Base-by-base conservation (phyloP, 108 stramenopile genomes). In the Cyclotella cryptica region DNA sequence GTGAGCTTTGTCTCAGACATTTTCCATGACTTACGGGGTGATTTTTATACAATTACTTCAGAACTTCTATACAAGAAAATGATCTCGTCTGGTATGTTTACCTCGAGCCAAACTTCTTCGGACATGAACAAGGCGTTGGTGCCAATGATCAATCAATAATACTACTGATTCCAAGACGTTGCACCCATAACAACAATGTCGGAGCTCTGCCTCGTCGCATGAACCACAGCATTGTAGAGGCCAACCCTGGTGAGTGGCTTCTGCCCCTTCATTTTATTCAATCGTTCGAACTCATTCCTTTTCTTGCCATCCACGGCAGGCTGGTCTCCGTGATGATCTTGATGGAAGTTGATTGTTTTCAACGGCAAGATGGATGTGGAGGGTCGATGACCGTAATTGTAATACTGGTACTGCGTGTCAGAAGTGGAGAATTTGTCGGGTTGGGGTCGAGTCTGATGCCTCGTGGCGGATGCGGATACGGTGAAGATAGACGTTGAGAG, bases 141-240 rank as follows among this genome's bases (percentile, higher is more conserved):
- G 35, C 35, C 6, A 35, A 35, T 35, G 35, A 35, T 35, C 35
- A 35, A 35, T 2, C 35, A 35, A 6, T 2, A 35, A 2, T 35
- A 35, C 35, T 13, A 61, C 44, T 72, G 49, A 42, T 74, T 74
- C 62, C 63, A 54, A 39, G 49, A 66, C 22, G 74, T 40, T 11
- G 64, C 65, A 8, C 74, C 74, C 74, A 75, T 75, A 29, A 75
- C 74, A 29, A 65, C 63, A 55, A 75, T 75, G 41, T 66, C 74
- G 42, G 42, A 29, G 12, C 57, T 66, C 22, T 75, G 65, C 55
- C 52, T 66, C 30, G 52, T 64, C 24, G 74, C 64, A 47, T 43
- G 47, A 13, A 75, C 74, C 8, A 75, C 64, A 10, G 74, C 74
- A 51, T 75, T 64, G 22, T 66, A 41, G 22, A 75, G 35, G 0